Percentiles rank a stretch among this genome's conserved stretches.
These are phyloP conservation scores for Kwoniella europaea DNA, from an alignment of 768 basidiomycete genomes.

Conservation along the genomic window DNA sequence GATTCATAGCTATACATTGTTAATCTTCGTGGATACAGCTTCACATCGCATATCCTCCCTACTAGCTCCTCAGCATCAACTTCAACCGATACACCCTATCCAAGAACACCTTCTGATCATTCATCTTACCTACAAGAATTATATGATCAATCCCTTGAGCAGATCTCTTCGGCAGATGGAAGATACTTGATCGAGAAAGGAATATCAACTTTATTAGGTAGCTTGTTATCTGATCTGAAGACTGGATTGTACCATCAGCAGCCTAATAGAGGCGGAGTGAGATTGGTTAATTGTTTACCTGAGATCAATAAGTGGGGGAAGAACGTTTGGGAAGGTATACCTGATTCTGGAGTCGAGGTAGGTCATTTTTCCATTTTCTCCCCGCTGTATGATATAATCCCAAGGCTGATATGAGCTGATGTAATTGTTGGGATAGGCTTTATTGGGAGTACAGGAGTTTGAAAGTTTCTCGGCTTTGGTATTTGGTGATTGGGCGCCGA, in stretches of 20 bases:
- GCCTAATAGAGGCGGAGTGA: conserved; percentile 58
- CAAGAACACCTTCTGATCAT: conserved; percentile 53
- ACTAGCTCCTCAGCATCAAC: conserved; percentile 4
- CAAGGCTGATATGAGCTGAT: background rate
- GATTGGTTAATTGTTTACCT: conserved; percentile 80
- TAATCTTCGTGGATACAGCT: conserved; percentile 20
- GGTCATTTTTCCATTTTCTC: conserved; percentile 18
- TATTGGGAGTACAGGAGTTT: conserved; percentile 43
- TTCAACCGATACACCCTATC: conserved; percentile 43
- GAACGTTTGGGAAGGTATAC: conserved; percentile 50
- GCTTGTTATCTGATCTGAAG: conserved; percentile 68
- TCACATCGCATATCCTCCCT: conserved; percentile 63
- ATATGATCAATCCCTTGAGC: conserved; percentile 70
- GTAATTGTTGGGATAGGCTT: conserved; percentile 20
- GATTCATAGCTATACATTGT: too few relatives aligned
- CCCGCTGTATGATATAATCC: too few relatives aligned
- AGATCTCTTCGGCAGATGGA: conserved; percentile 74
- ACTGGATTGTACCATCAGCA: conserved; percentile 66
- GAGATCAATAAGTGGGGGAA: conserved; percentile 76
- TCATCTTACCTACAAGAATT: conserved; percentile 67
- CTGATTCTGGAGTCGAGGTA: conserved; percentile 54
- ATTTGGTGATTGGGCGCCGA: conserved; percentile 55
- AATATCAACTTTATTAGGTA: conserved; percentile 71
- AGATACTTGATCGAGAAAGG: conserved; percentile 71
- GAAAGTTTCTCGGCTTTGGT: conserved; percentile 53